Evolutionary conservation across 768 basidiomycete genomes (phyloP).

Genomic region (Glaciozyma antarctica): DNA sequence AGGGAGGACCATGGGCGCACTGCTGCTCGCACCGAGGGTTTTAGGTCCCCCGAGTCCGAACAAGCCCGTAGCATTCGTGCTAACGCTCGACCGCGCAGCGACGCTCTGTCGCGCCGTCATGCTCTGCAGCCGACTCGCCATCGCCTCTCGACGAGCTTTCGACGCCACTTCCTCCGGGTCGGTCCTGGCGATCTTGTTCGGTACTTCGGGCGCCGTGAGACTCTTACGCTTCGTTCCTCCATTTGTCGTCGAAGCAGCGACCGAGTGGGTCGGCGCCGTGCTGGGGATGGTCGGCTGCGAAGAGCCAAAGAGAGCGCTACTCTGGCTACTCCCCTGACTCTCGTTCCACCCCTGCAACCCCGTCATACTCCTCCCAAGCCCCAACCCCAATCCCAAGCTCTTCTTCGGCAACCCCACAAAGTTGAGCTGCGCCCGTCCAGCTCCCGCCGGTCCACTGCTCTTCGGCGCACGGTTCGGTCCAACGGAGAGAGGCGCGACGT

Average conservation of each 20-base stretch:
- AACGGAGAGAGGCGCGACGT: no score
- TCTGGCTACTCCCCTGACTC: constrained; percentile 2
- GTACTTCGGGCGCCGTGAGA: constrained; percentile 4
- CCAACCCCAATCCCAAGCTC: constrained; percentile 19
- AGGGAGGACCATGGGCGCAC: neutral
- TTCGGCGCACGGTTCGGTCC: no score
- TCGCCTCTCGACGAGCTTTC: constrained; percentile 3
- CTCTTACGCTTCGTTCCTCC: constrained; percentile 29
- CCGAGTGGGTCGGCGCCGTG: neutral
- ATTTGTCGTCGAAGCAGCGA: constrained; percentile 1
- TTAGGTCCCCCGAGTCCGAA: no score
- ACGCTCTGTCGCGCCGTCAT: constrained; percentile 1
- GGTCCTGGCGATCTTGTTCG: constrained; percentile 19
- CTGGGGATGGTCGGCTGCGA: neutral
- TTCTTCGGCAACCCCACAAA: constrained; percentile 30
- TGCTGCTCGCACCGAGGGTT: neutral
- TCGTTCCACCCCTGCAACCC: neutral
- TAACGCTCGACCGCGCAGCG: neutral
- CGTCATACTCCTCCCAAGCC: constrained; percentile 11
- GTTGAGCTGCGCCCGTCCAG: constrained; percentile 7
- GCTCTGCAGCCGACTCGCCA: neutral
- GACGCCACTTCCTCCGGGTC: neutral
- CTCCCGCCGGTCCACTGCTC: no score
- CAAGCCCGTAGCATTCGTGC: neutral
- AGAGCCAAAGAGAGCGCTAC: constrained; percentile 1